Percentiles rank a stretch among this genome's conserved stretches.
Conservation (phyloP, 2,329 filamentous ascomycete species). For the Penicillium thymicola region DNA sequence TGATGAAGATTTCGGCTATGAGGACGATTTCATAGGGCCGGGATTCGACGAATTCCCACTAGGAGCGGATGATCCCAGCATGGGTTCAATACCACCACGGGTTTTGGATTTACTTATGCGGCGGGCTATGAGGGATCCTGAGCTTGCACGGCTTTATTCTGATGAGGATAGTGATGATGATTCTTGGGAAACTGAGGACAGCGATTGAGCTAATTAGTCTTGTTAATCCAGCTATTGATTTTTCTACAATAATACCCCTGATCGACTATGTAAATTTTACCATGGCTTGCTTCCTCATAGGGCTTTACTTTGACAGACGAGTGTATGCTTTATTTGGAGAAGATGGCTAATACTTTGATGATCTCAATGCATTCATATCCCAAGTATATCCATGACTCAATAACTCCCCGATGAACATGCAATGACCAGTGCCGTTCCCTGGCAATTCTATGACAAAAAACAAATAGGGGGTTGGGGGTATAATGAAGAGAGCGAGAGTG, state of each 20-base stretch:
- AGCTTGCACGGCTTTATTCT: constrained; percentile 4
- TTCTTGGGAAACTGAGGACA: not conserved
- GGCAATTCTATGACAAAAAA: constrained; percentile 5
- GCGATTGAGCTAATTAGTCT: not conserved
- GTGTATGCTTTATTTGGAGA: not conserved
- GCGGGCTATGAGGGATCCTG: constrained; percentile 7
- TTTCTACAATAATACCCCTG: not conserved
- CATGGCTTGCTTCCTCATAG: not conserved
- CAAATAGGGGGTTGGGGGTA: constrained; percentile 5
- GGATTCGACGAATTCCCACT: not conserved
- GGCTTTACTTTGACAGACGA: not conserved
- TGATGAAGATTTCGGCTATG: not conserved
- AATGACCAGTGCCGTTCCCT: not conserved
- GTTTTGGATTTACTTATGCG: constrained; percentile 4
- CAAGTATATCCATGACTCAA: not conserved
- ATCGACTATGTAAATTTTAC: not conserved
- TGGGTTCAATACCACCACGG: not conserved
- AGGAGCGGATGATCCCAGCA: not conserved
- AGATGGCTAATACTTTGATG: not conserved
- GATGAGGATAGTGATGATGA: not conserved
- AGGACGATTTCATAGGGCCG: not conserved
- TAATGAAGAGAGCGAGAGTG: constrained; percentile 5
- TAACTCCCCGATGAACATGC: constrained; percentile 1
- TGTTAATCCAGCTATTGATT: not conserved
- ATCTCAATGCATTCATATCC: not conserved